Evolutionary conservation across 2,329 filamentous ascomycete genomes (phyloP), one percentile per base, ranked within the genome.

Genomic region (Fusarium sp.): DNA sequence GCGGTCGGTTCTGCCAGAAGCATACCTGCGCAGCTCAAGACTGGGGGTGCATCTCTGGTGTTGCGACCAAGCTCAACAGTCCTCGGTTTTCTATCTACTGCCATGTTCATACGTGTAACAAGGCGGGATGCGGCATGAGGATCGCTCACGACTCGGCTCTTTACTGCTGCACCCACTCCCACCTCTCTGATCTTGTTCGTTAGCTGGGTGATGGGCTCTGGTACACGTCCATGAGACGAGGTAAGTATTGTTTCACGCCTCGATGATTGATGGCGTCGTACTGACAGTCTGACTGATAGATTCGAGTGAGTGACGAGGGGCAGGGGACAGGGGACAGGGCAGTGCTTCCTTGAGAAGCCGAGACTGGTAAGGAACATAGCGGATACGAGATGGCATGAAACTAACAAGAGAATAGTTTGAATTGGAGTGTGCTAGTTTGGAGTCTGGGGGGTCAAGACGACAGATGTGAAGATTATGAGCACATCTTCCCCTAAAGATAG

Each of bases 11-110:
- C 29, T 78, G 77, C 50, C 24, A 60, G 54, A 54, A 37, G 5
- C 75, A 78, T 18, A 75, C 70, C 1, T 78, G 77, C 52, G 63
- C 61, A 9, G 72, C 75, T 14, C 20, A 27, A 1, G 66, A 71
- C 3, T 67, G 67, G 62, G 52, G 52, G 1, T 78, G 72, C 18
- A 52, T 78, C 10, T 16, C 54, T 13, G 69, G 76, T 20, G 45
- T 63, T 5, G 69, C 58, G 4, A 72, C 42, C 1, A 50, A 52
- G 14, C 20, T 2, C 1, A 27, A 64, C n/a, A 38, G 52, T 0
- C 10, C 18, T 6, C 42, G 62, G 20, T 5, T 22, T 11, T 52
- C 66, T 6, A 50, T 57, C 7, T 74, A 63, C 38, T 76, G 72
- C 22, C 54, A 59, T 9, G 13, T 37, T 4, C 75, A 76, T 20